phyloP scores from a whole-genome alignment of 768 basidiomycete genomes.

The Mrakia blollopis region DNA sequence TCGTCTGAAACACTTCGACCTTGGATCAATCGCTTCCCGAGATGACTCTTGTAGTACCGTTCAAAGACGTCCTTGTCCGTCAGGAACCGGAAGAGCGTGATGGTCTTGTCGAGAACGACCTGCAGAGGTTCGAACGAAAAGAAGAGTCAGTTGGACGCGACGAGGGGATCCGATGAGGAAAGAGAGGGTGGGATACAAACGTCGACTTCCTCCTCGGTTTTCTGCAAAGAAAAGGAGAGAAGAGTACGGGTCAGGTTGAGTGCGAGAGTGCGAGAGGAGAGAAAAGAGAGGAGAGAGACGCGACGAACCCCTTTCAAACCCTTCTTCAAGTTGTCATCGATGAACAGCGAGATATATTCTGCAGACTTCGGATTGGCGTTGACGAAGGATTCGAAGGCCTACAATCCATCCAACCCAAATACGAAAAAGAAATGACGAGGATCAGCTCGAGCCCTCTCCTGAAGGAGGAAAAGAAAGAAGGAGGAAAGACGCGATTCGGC shows the following conservation, averaged over 20 bases:
- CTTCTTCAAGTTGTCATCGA: constrained; percentile 92
- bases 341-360: constrained; percentile 92
- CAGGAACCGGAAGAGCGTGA: constrained; percentile 88
- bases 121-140: background rate
- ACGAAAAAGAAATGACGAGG: background rate
- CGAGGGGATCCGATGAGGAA: background rate
- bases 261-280: background rate
- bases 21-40: constrained; percentile 83
- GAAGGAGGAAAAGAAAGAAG: background rate
- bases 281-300: background rate
- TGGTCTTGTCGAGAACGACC: constrained; percentile 82
- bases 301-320: constrained; percentile 82
- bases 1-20: constrained; percentile 91
- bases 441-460: background rate
- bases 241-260: background rate
- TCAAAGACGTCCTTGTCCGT: constrained; percentile 97
- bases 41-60: constrained; percentile 92
- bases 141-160: background rate
- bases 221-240: constrained; percentile 51
- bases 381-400: constrained; percentile 92
- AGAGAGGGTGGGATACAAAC: constrained; percentile 14
- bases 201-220: constrained; percentile 91
- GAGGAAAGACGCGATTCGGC: background rate
- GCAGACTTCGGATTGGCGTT: constrained; percentile 81
- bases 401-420: background rate